Base-by-base conservation (phyloP, 2,329 filamentous ascomycete genomes). In the Aureobasidium namibiae region DNA sequence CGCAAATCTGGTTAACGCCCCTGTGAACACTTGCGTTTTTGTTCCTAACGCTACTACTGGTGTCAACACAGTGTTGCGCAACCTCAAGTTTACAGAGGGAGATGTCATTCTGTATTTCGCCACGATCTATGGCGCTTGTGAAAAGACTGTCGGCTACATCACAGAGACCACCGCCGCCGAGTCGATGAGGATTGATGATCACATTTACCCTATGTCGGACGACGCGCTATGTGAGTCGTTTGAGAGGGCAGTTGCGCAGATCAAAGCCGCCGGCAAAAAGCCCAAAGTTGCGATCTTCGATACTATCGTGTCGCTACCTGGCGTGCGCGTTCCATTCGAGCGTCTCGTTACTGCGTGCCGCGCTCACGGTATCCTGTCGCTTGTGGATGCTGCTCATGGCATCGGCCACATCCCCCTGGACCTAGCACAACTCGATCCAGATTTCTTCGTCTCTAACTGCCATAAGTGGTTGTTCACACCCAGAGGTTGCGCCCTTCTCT, bases 391-490 rank as follows among this genome's bases (percentile, higher is more conserved):
- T 16, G 92, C 92, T 0, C 92, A 97, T 72, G 87, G 87, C 1
- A 75, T 95, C 24, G 92, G 92, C 1, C 87, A 94, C 72, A 79
- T 96, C 8, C 77, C 81, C 1, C 72, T 96, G 8, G 82, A 95
- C 70, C 73, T 96, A 14, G 63, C 69, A 0, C 71, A 74, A 4
- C 74, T 91, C 2, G 82, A 91, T 63, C 86, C 90, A 0, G 92
- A 96, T 72, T 96, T 95, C 74, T 89, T 95, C 68, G 81, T 92
- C 14, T 87, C 81, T 59, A 96, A 96, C 71, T 89, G 85, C 66
- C 89, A 95, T 76, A 95, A 95, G 70, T 97, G 92, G 92, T 83
- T 96, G 8, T 86, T 84, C 67, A 82, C 84, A 0, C 92, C 92
- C 0, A 84, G 92, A 33, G 87, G 86, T 16, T 91, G 88, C 69